These are phyloP conservation scores for Pleurotus tuoliensis DNA, from an alignment of 768 basidiomycete genomes.

Conservation along the genomic window DNA sequence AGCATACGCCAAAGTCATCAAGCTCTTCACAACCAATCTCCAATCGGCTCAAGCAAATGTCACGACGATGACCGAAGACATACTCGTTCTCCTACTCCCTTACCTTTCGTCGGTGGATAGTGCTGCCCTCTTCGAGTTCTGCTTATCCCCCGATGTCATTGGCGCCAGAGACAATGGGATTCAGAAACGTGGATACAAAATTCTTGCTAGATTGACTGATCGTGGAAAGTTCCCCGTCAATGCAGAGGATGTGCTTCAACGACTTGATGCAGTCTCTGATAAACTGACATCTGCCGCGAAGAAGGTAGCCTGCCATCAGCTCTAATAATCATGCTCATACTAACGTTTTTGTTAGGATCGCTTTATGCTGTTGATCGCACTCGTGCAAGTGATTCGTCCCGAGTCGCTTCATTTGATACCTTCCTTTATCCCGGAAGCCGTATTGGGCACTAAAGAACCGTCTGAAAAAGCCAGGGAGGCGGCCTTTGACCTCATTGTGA, in stretches of 20 bases:
- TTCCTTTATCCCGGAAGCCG: conserved; percentile 87
- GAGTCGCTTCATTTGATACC: conserved; percentile 81
- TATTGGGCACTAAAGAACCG: conserved; percentile 94
- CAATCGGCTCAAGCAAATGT: conserved; percentile 39
- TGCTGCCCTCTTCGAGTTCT: conserved; percentile 62
- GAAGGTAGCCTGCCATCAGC: conserved; percentile 43
- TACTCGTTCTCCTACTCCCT: conserved; percentile 81
- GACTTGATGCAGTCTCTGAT: conserved; percentile 60
- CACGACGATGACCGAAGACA: conserved; percentile 71
- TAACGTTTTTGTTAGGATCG: conserved; percentile 58
- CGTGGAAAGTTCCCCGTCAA: conserved; percentile 51
- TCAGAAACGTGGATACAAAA: conserved; percentile 94
- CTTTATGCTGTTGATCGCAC: conserved; percentile 63
- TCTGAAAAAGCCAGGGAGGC: conserved; percentile 87
- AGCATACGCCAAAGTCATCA: conserved; percentile 75
- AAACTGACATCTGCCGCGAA: conserved; percentile 81
- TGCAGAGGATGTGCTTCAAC: conserved; percentile 56
- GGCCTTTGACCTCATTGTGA: conserved; percentile 86
- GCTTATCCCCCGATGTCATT: conserved; percentile 64
- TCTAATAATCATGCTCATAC: conserved; percentile 6
- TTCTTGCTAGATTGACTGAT: conserved; percentile 72
- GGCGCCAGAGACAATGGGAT: conserved; percentile 79
- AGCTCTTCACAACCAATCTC: conserved; percentile 66
- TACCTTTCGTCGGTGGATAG: conserved; percentile 62
- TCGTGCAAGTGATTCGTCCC: conserved; percentile 67